Evolutionary conservation across 1,139 yeast genomes (phyloP).

Genomic region (Fermentozyma sake): DNA sequence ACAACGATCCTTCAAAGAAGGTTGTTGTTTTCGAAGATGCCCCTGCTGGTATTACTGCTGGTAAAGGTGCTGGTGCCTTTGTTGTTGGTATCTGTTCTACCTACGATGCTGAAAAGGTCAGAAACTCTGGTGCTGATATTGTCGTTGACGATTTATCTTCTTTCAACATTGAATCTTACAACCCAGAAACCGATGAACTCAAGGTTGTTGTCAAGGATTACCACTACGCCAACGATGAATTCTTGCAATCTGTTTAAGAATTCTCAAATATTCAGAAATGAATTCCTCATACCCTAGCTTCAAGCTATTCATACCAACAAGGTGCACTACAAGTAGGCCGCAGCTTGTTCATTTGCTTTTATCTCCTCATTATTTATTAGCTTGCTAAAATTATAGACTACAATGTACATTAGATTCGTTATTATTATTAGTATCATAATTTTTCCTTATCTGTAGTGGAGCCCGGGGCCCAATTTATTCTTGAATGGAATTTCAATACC

Average conservation of each 20-base stretch:
- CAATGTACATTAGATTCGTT: not conserved
- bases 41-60: constrained; percentile 83
- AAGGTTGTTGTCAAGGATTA: constrained; percentile 41
- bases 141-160: constrained; percentile 68
- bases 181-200: constrained; percentile 43
- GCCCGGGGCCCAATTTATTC: too few species aligned
- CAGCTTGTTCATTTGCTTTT: too few species aligned
- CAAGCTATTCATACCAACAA: too few species aligned
- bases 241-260: constrained; percentile 25
- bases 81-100: constrained; percentile 83
- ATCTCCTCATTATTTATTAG: not conserved
- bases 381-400: not conserved
- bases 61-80: constrained; percentile 79
- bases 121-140: constrained; percentile 74
- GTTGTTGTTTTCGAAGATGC: constrained; percentile 83
- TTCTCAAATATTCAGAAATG: not conserved
- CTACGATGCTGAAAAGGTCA: constrained; percentile 63
- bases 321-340: too few species aligned
- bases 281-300: too few species aligned
- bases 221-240: constrained; percentile 45
- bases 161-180: constrained; percentile 40
- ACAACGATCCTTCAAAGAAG: constrained; percentile 39
- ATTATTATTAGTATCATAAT: too few species aligned
- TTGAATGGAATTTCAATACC: too few species aligned
- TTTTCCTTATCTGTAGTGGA: too few species aligned